A percentile compares a stretch with the other conserved stretches of the same genome.
Conservation (phyloP, 2,329 filamentous ascomycete genomes). For the Knoxdaviesia proteae region DNA sequence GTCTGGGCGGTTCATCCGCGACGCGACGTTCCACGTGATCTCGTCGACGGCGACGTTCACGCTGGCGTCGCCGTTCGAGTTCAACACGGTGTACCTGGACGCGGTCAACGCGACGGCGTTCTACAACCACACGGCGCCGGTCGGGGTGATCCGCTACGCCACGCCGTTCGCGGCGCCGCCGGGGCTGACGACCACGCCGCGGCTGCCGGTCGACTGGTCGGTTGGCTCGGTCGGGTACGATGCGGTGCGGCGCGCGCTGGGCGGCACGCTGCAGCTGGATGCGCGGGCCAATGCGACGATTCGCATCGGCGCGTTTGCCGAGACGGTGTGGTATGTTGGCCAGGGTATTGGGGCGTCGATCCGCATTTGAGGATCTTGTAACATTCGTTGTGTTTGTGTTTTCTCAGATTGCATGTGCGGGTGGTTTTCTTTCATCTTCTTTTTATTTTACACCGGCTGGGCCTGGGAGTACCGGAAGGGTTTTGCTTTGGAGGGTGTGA, state of each 20-base stretch:
- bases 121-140: slow-evolving; percentile 58
- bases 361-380: slow-evolving; percentile 18
- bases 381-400: slow-evolving; percentile 8
- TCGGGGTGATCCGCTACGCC: slow-evolving; percentile 60
- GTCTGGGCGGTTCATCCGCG: slow-evolving; percentile 52
- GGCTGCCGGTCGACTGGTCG: slow-evolving; percentile 64
- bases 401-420: slow-evolving; percentile 1
- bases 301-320: slow-evolving; percentile 52
- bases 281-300: slow-evolving; percentile 59
- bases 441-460: not conserved
- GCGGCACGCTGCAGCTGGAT: slow-evolving; percentile 59
- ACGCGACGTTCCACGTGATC: slow-evolving; percentile 70
- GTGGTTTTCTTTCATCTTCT: not conserved
- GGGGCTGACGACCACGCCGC: slow-evolving; percentile 50
- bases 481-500: no score
- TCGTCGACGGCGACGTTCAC: slow-evolving; percentile 74
- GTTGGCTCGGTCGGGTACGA: slow-evolving; percentile 63
- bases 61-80: slow-evolving; percentile 55
- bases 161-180: slow-evolving; percentile 58
- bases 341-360: slow-evolving; percentile 50
- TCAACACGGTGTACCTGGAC: slow-evolving; percentile 58
- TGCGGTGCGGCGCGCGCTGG: slow-evolving; percentile 58
- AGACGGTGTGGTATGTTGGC: slow-evolving; percentile 50
- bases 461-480: no score
- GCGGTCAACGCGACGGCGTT: slow-evolving; percentile 66